Conservation (phyloP, 2,329 filamentous ascomycete genomes). For the Fusarium zealandicum region DNA sequence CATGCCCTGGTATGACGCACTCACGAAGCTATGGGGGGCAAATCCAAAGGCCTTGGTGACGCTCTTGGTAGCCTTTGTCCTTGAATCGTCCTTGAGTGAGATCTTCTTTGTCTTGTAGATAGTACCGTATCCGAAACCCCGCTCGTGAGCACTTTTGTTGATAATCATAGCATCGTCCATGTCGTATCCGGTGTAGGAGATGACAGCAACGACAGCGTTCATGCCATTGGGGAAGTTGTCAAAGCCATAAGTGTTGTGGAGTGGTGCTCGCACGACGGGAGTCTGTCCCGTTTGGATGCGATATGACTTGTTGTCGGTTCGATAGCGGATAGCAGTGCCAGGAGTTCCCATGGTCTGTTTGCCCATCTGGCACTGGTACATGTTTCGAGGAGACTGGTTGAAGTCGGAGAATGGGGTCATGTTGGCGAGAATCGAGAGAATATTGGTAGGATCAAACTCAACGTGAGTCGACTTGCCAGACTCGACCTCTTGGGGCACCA, state of each 20-base stretch:
- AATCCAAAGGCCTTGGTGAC: constrained; percentile 90
- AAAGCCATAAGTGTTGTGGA: constrained; percentile 95
- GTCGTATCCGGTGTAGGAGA: constrained; percentile 98
- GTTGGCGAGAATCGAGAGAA: constrained; percentile 95
- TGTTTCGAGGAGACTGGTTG: constrained; percentile 98
- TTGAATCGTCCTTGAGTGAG: constrained; percentile 80
- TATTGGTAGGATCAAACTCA: constrained; percentile 93
- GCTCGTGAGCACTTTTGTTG: constrained; percentile 95
- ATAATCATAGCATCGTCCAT: constrained; percentile 99
- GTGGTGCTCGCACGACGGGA: constrained; percentile 86
- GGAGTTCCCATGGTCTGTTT: constrained; percentile 99
- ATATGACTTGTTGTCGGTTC: constrained; percentile 98
- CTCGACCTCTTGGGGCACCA: constrained; percentile 83
- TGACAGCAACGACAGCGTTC: constrained; percentile 95
- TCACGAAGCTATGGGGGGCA: constrained; percentile 77
- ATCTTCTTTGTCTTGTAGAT: constrained; percentile 98
- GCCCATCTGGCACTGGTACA: constrained; percentile 99
- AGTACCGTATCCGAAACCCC: constrained; percentile 93
- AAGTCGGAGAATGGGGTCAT: constrained; percentile 99
- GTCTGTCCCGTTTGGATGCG: constrained; percentile 94
- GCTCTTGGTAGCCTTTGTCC: constrained; percentile 69
- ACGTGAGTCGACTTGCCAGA: constrained; percentile 93
- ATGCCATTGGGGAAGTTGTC: constrained; percentile 98
- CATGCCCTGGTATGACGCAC: constrained; percentile 71
- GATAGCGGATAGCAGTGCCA: constrained; percentile 80